A percentile compares a stretch with the other conserved stretches of the same genome.
Evolutionary conservation across 2,329 filamentous ascomycete genomes (phyloP).

Genomic region (Pochonia chlamydosporia): DNA sequence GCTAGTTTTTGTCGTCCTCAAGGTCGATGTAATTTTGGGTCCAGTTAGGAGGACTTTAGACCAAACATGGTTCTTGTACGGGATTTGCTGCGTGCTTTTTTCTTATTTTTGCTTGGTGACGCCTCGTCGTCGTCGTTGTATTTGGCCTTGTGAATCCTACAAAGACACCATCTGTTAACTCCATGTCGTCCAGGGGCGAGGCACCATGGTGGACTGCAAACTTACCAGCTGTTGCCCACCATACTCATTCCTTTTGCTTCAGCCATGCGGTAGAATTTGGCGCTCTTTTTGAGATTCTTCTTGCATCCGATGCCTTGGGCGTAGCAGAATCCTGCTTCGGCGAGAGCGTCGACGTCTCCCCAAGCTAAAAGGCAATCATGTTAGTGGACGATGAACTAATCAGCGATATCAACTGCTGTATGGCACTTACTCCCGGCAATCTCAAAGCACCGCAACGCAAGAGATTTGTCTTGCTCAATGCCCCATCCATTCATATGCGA

Average conservation of each 20-base stretch:
- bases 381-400: no score
- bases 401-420: no score
- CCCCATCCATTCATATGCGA: conserved; percentile 99
- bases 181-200: no score
- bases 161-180: background rate
- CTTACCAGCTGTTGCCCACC: conserved; percentile 97
- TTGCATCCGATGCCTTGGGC: conserved; percentile 89
- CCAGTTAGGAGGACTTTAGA: conserved; percentile 23
- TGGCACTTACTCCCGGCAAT: conserved; percentile 80
- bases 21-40: background rate
- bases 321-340: conserved; percentile 95
- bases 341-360: conserved; percentile 91
- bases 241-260: conserved; percentile 94
- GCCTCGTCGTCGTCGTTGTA: conserved; percentile 63
- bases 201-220: conserved; percentile 18
- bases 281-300: conserved; percentile 93
- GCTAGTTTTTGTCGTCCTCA: background rate
- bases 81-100: conserved; percentile 70
- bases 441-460: conserved; percentile 90
- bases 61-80: conserved; percentile 70
- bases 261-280: conserved; percentile 82
- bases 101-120: conserved; percentile 43
- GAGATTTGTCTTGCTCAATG: conserved; percentile 81
- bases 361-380: conserved; percentile 48
- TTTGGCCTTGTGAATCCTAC: conserved; percentile 93